A percentile compares a stretch with the other conserved stretches of the same genome.
Conservation (phyloP, 2,329 filamentous ascomycete species). For the Botrytis squamosa region DNA sequence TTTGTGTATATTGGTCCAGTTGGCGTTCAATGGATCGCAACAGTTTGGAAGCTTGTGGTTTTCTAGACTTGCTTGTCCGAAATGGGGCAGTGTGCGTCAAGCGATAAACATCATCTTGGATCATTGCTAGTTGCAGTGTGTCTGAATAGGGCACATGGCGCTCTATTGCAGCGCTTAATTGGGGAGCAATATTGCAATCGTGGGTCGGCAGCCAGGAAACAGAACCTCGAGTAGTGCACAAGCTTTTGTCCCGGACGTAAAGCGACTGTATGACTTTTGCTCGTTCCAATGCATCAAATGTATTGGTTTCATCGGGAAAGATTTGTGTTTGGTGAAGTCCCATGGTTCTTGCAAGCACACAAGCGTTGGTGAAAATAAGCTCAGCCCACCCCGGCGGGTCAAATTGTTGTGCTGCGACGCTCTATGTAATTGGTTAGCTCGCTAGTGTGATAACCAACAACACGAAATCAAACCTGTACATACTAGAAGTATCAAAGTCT, state of each 20-base stretch:
- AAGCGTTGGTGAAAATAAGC: constrained; percentile 20
- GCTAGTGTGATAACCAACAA: not conserved
- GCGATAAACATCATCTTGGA: constrained; percentile 7
- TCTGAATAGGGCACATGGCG: not conserved
- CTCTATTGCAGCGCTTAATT: not conserved
- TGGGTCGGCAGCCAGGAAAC: constrained; percentile 19
- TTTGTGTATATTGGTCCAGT: not conserved
- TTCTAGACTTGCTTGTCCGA: not conserved
- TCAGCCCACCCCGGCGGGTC: constrained; percentile 20
- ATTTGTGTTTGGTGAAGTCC: constrained; percentile 16
- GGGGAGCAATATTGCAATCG: constrained; percentile 14
- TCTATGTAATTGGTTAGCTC: constrained; percentile 14
- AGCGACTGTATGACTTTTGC: constrained; percentile 17
- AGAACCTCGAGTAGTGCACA: constrained; percentile 20
- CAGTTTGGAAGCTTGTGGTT: not conserved
- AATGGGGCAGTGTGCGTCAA: not conserved
- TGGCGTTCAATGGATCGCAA: not conserved
- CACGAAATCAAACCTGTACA: not conserved
- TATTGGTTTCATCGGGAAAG: constrained; percentile 11
- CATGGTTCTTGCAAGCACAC: constrained; percentile 19
- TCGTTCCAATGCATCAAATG: constrained; percentile 16
- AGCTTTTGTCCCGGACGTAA: constrained; percentile 18
- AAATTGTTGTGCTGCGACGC: constrained; percentile 21
- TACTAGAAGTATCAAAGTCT: constrained; percentile 21
- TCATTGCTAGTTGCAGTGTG: not conserved